Conservation (phyloP, 305 asterid genomes). For the Fraxinus platypoda region DNA sequence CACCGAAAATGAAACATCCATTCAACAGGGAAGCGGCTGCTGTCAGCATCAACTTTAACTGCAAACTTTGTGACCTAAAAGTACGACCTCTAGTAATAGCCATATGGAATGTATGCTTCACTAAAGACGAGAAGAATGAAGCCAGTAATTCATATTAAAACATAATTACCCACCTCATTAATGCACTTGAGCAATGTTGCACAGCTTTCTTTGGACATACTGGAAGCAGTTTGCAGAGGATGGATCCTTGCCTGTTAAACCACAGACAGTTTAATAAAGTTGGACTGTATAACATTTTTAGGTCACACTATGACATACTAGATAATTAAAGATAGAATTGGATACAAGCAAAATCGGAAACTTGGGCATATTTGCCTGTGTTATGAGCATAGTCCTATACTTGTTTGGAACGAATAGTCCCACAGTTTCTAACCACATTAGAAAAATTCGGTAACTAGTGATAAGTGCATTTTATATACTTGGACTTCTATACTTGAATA, state of each 20-base stretch:
- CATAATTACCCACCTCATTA: constrained; percentile 55
- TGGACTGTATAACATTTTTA: not conserved
- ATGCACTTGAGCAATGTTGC: constrained; percentile 72
- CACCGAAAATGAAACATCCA: constrained; percentile 98
- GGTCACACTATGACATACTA: constrained; percentile 3
- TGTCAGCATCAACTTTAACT: constrained; percentile 82
- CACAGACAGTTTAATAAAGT: not conserved
- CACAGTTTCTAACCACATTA: not conserved
- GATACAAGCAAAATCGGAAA: constrained; percentile 5
- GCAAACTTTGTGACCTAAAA: constrained; percentile 74
- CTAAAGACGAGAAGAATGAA: constrained; percentile 13
- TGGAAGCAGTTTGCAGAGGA: constrained; percentile 74
- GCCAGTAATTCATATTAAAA: constrained; percentile 16
- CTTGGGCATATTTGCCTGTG: not conserved
- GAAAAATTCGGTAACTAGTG: constrained; percentile 6
- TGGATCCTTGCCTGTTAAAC: constrained; percentile 79
- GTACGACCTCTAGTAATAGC: constrained; percentile 49
- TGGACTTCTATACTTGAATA: not conserved
- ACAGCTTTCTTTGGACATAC: constrained; percentile 70
- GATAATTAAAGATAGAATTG: not conserved
- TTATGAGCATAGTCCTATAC: not conserved
- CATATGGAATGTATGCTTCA: constrained; percentile 27
- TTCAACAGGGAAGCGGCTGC: constrained; percentile 76
- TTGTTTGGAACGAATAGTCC: not conserved
- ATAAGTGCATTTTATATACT: not conserved